Percentiles rank a stretch among this genome's conserved stretches.
phyloP scores from a whole-genome alignment of 495 filamentous ascomycete species.

The Xylaria curta region DNA sequence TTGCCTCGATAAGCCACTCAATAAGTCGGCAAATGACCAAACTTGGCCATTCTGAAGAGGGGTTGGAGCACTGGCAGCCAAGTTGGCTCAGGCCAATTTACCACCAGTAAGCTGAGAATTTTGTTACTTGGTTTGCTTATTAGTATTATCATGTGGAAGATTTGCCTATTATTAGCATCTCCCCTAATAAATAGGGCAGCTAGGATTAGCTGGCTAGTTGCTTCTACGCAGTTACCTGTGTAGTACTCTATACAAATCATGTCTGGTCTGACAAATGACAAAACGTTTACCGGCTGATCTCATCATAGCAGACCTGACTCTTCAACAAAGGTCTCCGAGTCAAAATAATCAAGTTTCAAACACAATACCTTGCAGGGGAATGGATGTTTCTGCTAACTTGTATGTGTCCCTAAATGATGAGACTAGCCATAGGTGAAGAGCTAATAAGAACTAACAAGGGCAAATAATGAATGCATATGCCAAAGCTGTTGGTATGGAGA shows the following conservation, averaged over 20 bases:
- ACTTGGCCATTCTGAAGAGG: background rate
- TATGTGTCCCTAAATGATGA: background rate
- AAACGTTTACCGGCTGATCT: constrained; percentile 1
- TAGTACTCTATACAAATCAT: background rate
- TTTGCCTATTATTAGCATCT: constrained; percentile 20
- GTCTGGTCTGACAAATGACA: constrained; percentile 11
- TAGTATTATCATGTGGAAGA: constrained; percentile 1
- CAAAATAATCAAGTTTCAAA: background rate
- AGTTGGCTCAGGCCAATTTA: constrained; percentile 7
- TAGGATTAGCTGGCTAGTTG: background rate
- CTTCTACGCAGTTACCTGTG: background rate
- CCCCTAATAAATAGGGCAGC: background rate
- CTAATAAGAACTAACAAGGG: background rate
- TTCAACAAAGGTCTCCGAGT: constrained; percentile 6
- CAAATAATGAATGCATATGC: constrained; percentile 4
- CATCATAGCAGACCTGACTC: constrained; percentile 19
- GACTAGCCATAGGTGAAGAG: background rate
- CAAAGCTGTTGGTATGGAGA: constrained; percentile 1
- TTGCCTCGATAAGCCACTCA: constrained; percentile 7
- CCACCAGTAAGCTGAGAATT: constrained; percentile 20
- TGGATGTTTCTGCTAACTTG: background rate
- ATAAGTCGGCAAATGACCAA: background rate
- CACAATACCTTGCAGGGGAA: background rate
- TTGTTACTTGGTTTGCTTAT: background rate
- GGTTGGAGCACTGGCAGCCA: constrained; percentile 12